Evolutionary conservation across 352 stramenopile species (phyloP).

Genomic region (Peronospora belbahrii): DNA sequence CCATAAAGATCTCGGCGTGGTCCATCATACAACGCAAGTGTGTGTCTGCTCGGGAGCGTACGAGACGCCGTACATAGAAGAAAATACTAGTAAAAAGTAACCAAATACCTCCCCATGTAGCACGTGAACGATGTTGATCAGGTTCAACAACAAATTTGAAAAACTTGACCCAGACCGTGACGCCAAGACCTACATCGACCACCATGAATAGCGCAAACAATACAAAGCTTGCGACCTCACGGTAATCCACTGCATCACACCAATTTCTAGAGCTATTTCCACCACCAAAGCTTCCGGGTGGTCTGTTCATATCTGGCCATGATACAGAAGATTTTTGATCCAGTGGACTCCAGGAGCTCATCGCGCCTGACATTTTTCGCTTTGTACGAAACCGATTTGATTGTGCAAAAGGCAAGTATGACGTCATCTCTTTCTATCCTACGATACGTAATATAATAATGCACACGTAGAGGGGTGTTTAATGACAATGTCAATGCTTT

Average conservation of each 20-base stretch:
- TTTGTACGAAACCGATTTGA: slow-evolving; percentile 34
- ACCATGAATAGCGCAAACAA: slow-evolving; percentile 40
- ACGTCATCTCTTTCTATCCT: slow-evolving; percentile 30
- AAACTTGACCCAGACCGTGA: slow-evolving; percentile 53
- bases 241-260: slow-evolving; percentile 31
- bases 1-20: slow-evolving; percentile 64
- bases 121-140: slow-evolving; percentile 33
- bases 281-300: slow-evolving; percentile 7
- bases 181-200: slow-evolving; percentile 32
- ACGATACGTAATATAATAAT: too few relatives aligned
- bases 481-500: too few relatives aligned
- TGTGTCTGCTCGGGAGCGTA: slow-evolving; percentile 34
- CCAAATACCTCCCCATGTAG: slow-evolving; percentile 48
- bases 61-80: slow-evolving; percentile 38
- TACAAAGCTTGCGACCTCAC: slow-evolving; percentile 37
- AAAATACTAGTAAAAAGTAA: slow-evolving; percentile 37
- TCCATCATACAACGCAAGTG: slow-evolving; percentile 38
- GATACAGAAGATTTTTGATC: slow-evolving; percentile 25
- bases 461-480: too few relatives aligned
- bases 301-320: slow-evolving; percentile 8
- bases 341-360: slow-evolving; percentile 25
- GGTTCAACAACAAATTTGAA: slow-evolving; percentile 62
- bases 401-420: slow-evolving; percentile 31
- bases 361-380: slow-evolving; percentile 53
- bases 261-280: slow-evolving; percentile 19